These are phyloP conservation scores for Pleodorina starrii DNA, from an alignment of 139 green algal species.

Conservation along the genomic window DNA sequence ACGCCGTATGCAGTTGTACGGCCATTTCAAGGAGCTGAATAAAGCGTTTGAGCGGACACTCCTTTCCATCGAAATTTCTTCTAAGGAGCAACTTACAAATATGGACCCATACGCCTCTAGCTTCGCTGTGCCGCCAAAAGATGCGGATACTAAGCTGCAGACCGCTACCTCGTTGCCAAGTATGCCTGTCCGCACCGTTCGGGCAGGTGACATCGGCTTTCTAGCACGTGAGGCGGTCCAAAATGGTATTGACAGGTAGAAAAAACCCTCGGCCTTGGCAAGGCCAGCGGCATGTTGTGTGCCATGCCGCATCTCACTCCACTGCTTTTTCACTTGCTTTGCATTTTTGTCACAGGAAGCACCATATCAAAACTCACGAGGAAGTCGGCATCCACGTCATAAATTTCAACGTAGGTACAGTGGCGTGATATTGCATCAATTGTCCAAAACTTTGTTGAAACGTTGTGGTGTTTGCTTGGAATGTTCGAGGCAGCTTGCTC, in stretches of 20 bases:
- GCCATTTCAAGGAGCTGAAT: not conserved
- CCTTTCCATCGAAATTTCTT: not conserved
- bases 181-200: not conserved
- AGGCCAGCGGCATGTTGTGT: not conserved
- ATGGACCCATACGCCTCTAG: not conserved
- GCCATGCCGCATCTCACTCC: not conserved
- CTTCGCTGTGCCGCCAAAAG: not conserved
- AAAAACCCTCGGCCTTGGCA: not conserved
- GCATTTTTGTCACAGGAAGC: not conserved
- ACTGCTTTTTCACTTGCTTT: not conserved
- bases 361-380: constrained; percentile 18
- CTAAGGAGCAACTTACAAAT: not conserved
- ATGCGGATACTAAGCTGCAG: not conserved
- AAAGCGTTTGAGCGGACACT: too few species aligned
- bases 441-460: too few species aligned
- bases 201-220: constrained; percentile 33
- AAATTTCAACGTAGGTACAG: not conserved
- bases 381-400: constrained; percentile 6
- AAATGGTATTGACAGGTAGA: constrained; percentile 1
- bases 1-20: not conserved
- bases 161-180: not conserved
- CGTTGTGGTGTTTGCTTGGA: too few species aligned
- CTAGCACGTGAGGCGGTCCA: constrained; percentile 21
- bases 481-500: too few species aligned
- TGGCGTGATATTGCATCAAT: too few species aligned